These are phyloP conservation scores for Cardamine resedifolia DNA, from an alignment of 345 rosid genomes.

Conservation along the genomic window DNA sequence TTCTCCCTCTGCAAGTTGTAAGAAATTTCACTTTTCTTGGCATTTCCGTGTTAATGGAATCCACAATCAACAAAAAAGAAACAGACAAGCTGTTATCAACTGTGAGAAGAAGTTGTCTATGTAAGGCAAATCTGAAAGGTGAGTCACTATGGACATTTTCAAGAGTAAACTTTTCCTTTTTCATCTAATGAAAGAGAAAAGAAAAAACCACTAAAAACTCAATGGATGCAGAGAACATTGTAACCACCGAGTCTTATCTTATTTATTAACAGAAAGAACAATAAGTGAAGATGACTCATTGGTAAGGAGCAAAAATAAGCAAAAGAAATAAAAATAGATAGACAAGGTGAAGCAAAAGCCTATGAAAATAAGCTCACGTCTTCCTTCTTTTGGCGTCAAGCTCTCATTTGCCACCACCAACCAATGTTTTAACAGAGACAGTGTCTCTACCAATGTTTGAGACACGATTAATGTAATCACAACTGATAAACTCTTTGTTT, in stretches of 20 bases:
- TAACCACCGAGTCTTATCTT: constrained; percentile 25
- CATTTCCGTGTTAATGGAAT: constrained; percentile 27
- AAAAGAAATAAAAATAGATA: constrained; percentile 23
- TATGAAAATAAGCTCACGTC: constrained; percentile 22
- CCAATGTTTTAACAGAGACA: constrained; percentile 21
- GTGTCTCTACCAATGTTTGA: constrained; percentile 1
- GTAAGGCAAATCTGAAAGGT: constrained; percentile 34
- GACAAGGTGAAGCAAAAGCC: constrained; percentile 28
- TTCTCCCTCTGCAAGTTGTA: constrained; percentile 31
- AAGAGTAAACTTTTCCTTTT: constrained; percentile 7
- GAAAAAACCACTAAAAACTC: neutral
- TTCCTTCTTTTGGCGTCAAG: constrained; percentile 14
- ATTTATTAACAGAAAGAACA: constrained; percentile 19
- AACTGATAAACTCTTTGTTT: constrained; percentile 25
- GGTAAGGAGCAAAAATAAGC: constrained; percentile 24
- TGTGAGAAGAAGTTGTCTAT: constrained; percentile 23
- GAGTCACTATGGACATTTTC: neutral
- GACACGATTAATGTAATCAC: constrained; percentile 1
- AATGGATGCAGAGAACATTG: constrained; percentile 22
- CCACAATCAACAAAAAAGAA: constrained; percentile 24
- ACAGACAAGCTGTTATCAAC: constrained; percentile 34
- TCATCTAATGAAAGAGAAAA: constrained; percentile 1
- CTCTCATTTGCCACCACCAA: constrained; percentile 26
- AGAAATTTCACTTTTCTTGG: constrained; percentile 18
- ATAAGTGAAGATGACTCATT: constrained; percentile 10